phyloP scores from a whole-genome alignment of 352 stramenopile species.

The Globisporangium recalcitrans region DNA sequence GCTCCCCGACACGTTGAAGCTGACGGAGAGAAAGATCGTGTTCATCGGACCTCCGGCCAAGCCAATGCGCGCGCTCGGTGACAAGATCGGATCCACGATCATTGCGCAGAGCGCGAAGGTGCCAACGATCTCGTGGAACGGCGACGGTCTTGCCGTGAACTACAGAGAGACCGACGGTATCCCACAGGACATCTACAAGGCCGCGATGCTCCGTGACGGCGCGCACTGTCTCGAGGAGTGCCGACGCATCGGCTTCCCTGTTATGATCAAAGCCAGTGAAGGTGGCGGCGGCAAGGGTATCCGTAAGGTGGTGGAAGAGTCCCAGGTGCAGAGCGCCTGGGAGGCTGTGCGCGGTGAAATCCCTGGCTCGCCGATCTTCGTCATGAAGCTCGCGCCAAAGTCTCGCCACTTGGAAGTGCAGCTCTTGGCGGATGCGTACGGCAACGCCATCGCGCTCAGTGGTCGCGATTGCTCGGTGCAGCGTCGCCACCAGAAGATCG shows the following conservation, averaged over 20 bases:
- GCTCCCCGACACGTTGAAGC: constrained; percentile 93
- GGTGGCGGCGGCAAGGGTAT: constrained; percentile 99
- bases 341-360: constrained; percentile 97
- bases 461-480: constrained; percentile 99
- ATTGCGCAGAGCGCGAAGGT: constrained; percentile 99
- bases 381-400: constrained; percentile 98
- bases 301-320: constrained; percentile 89
- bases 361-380: constrained; percentile 98
- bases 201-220: constrained; percentile 90
- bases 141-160: constrained; percentile 90
- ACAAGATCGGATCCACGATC: constrained; percentile 99
- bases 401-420: constrained; percentile 99
- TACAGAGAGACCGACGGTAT: constrained; percentile 88
- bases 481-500: constrained; percentile 99
- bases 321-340: constrained; percentile 93
- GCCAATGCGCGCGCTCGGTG: constrained; percentile 98
- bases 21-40: constrained; percentile 91
- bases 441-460: constrained; percentile 97
- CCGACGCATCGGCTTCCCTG: constrained; percentile 95
- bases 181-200: constrained; percentile 91
- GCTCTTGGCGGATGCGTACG: constrained; percentile 98
- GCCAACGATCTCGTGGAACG: constrained; percentile 99
- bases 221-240: constrained; percentile 92
- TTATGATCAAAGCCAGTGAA: constrained; percentile 99
- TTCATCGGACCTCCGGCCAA: constrained; percentile 98